Percentiles rank a stretch among this genome's conserved stretches.
Evolutionary conservation across 768 basidiomycete genomes (phyloP).

Genomic region (Amanita pallidorosea): DNA sequence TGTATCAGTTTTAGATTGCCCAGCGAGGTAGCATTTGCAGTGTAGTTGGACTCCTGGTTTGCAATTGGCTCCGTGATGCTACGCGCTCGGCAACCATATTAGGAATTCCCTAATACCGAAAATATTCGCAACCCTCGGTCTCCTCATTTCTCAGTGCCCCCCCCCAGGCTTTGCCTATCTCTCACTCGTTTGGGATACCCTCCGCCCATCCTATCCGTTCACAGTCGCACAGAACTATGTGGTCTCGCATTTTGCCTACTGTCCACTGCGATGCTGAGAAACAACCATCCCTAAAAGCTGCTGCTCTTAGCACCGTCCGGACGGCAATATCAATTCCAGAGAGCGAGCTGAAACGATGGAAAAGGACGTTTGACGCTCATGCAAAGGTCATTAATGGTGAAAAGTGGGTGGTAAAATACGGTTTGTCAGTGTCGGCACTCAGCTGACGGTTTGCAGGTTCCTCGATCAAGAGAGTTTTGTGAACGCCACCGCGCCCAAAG

Average conservation of each 20-base stretch:
- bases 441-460: constrained; percentile 32
- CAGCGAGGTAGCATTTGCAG: constrained; percentile 23
- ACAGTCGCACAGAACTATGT: constrained; percentile 22
- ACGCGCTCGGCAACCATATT: background rate
- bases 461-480: constrained; percentile 85
- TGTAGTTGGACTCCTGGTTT: background rate
- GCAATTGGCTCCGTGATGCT: background rate
- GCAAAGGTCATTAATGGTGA: constrained; percentile 66
- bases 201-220: constrained; percentile 23
- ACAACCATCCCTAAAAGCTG: constrained; percentile 33
- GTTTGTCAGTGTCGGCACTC: constrained; percentile 10
- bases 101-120: background rate
- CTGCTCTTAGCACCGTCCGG: constrained; percentile 56
- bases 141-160: background rate
- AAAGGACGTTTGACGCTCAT: constrained; percentile 75
- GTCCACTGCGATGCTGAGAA: constrained; percentile 45
- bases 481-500: constrained; percentile 85
- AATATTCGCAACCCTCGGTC: background rate
- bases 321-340: constrained; percentile 65
- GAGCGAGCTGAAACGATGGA: constrained; percentile 82
- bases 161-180: constrained; percentile 1
- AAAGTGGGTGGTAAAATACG: constrained; percentile 48
- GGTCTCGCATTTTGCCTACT: constrained; percentile 34
- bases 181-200: constrained; percentile 15
- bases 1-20: constrained; percentile 74